Evolutionary conservation across 257 asterid species (phyloP), one percentile per base, ranked within the genome.

Genomic region (Fraxinus pennsylvanica): DNA sequence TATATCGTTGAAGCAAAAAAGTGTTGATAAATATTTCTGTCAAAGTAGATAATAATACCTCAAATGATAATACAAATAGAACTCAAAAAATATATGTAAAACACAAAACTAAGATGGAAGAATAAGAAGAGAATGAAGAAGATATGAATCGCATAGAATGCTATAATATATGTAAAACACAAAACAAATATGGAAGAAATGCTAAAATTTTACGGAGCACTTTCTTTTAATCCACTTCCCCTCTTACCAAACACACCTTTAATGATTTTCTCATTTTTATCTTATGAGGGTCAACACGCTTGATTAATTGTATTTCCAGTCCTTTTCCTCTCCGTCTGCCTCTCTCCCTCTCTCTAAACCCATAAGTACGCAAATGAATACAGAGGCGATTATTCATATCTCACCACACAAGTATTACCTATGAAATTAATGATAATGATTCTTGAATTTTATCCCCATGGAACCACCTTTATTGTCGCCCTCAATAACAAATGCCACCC

Each of bases 151-250:
- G n/a, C n/a, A n/a, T n/a, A n/a, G n/a, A n/a, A n/a, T n/a, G n/a
- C n/a, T n/a, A n/a, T n/a, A n/a, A n/a, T n/a, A n/a, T n/a, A n/a
- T n/a, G n/a, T n/a, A n/a, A n/a, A n/a, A n/a, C n/a, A n/a, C n/a
- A n/a, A n/a, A n/a, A n/a, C n/a, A n/a, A 86, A 83, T 89, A 88
- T 7, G 94, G 96, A 75, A 0, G 89, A 87, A n/a, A 71, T 3
- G 84, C 83, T 79, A 81, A 89, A 85, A 30, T 57, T 83, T 77
- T 86, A 87, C 0, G 92, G 97, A 39, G 92, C 88, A 68, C 78
- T 85, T 1, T 4, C 36, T 33, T 33, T 33, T 33, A 33, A 32
- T 32, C 33, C 33, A 32, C 33, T 32, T 32, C 33, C 33, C 33
- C 33, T 2, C 33, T 3, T 30, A 30, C 3, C 33, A 32, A 32